Evolutionary conservation across 2,329 filamentous ascomycete genomes (phyloP), one percentile per base, ranked within the genome.

Genomic region (Ilyonectria mors-panacis): DNA sequence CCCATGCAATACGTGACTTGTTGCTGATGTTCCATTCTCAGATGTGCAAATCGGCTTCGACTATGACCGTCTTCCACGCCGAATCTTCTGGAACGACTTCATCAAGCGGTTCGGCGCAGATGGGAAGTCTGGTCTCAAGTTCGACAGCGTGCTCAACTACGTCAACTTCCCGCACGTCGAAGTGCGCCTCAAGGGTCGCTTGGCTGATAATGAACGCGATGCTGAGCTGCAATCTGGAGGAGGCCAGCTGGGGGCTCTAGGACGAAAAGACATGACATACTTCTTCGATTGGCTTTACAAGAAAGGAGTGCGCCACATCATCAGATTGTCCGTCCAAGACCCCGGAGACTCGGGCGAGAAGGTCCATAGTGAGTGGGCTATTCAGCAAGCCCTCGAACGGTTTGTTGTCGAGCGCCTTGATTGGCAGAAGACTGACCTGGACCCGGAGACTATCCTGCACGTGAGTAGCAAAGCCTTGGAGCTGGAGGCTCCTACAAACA

Each of bases 211-310:
- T 4, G 28, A 35, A 13, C 30, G 30, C 17, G 28, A 23, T 19
- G 53, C 28, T 9, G 28, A 53, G 28, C 23, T n/a, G 26, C 39
- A 44, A 30, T 39, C 37, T 17, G 37, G 37, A 39, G 33, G 33
- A 37, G 26, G 5, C 9, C 50, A 54, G 26, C 13, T 17, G 2
- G 51, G 51, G 15, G 42, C 13, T 19, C 15, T 15, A 1, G 62
- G 62, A 3, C 45, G 62, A 6, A 30, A 51, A 28, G 66, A 68
- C 0, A 51, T 68, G 47, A 50, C 51, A 4, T 65, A 55, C 15
- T 67, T 65, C 26, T 67, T 69, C 23, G 50, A 23, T 15, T 69
- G 67, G 59, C 56, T 69, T 0, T 58, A 67, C 17, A 21, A 30
- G 0, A 69, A 69, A 10, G 65, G 65, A 0, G 67, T 69, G 5